Conservation (phyloP, 495 filamentous ascomycete species). For the Bacidia rubella region DNA sequence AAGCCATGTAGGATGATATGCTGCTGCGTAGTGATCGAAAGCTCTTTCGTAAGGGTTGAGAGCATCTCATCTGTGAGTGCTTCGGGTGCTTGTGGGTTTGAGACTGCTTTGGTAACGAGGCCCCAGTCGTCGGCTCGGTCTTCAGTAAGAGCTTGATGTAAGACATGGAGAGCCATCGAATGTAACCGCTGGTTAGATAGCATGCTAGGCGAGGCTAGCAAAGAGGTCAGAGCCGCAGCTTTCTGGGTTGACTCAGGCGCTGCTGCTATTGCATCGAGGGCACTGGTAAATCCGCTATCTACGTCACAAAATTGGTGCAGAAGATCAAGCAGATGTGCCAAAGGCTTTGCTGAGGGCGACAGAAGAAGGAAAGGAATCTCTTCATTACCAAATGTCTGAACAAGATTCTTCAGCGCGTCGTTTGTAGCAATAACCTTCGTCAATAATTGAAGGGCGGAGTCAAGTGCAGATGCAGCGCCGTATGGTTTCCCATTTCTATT, state of each 20-base stretch:
- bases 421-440: constrained; percentile 23
- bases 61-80: constrained; percentile 32
- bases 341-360: constrained; percentile 38
- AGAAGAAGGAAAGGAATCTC: constrained; percentile 38
- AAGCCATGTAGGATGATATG: constrained; percentile 22
- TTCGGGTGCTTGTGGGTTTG: constrained; percentile 30
- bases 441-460: constrained; percentile 33
- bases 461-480: constrained; percentile 54
- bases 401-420: constrained; percentile 6
- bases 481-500: constrained; percentile 70
- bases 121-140: constrained; percentile 16
- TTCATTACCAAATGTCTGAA: constrained; percentile 32
- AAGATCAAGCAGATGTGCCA: constrained; percentile 24
- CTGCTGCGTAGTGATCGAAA: constrained; percentile 21
- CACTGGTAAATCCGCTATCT: constrained; percentile 17
- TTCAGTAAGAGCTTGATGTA: constrained; percentile 15
- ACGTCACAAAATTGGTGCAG: constrained; percentile 16
- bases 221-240: constrained; percentile 16
- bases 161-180: constrained; percentile 10
- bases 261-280: constrained; percentile 18
- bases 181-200: constrained; percentile 2
- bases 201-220: constrained; percentile 21
- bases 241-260: constrained; percentile 19
- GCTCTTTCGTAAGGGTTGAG: constrained; percentile 21
- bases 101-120: constrained; percentile 31